Evolutionary conservation across 148 eudicot genomes (phyloP).

Genomic region (Camellia japonica): DNA sequence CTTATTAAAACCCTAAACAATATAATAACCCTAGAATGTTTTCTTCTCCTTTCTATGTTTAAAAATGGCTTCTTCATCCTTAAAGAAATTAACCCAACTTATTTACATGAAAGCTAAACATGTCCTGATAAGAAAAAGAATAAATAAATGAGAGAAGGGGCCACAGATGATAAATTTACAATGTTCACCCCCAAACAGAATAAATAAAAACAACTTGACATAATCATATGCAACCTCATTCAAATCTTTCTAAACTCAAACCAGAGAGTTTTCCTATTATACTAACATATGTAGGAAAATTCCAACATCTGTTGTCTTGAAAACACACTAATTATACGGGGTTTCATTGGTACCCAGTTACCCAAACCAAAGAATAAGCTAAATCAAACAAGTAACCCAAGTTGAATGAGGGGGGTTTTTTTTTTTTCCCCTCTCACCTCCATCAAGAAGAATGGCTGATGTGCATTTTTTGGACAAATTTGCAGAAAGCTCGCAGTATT

Average conservation of each 20-base stretch:
- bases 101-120: too few species aligned
- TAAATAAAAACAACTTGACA: too few species aligned
- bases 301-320: not conserved
- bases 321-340: not conserved
- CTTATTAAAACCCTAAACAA: not conserved
- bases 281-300: not conserved
- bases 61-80: not conserved
- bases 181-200: too few species aligned
- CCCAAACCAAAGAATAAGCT: not conserved
- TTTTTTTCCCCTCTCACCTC: constrained; percentile 17
- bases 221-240: too few species aligned
- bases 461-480: constrained; percentile 35
- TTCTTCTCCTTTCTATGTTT: not conserved
- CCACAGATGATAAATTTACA: too few species aligned
- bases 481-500: constrained; percentile 52
- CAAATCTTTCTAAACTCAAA: too few species aligned
- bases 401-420: not conserved
- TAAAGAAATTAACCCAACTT: not conserved
- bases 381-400: not conserved
- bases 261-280: not conserved
- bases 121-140: too few species aligned
- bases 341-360: not conserved
- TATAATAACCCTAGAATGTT: not conserved
- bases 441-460: constrained; percentile 35
- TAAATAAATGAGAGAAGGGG: too few species aligned